Percentiles rank a stretch among this genome's conserved stretches.
Evolutionary conservation across 1,139 yeast species (phyloP).

Genomic region (Nakaseomyces kungkrabaensis): DNA sequence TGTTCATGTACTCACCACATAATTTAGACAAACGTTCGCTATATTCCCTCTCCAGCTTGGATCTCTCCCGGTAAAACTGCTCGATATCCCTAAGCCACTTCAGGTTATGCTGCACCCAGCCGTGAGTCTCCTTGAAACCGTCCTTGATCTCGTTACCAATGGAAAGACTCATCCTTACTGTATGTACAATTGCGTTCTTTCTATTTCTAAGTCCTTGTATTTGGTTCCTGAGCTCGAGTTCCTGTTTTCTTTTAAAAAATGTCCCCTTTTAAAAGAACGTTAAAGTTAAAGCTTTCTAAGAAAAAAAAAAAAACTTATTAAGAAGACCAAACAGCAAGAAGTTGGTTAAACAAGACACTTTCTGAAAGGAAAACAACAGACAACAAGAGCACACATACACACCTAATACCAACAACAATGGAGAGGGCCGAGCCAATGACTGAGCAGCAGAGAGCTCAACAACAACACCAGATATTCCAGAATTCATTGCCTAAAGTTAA

Average conservation of each 20-base stretch:
- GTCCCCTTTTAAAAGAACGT: no score
- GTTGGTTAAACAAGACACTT: no score
- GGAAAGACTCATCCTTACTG: slow-evolving; percentile 20
- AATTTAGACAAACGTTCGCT: slow-evolving; percentile 56
- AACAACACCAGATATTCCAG: slow-evolving; percentile 24
- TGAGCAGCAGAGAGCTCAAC: slow-evolving; percentile 21
- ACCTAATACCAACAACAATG: background rate
- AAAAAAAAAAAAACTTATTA: no score
- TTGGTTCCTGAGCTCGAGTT: no score
- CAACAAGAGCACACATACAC: no score
- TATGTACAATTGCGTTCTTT: no score
- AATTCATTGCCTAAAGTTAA: slow-evolving; percentile 27
- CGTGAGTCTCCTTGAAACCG: slow-evolving; percentile 62
- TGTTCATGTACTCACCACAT: slow-evolving; percentile 61
- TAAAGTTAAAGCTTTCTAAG: no score
- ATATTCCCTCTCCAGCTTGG: slow-evolving; percentile 75
- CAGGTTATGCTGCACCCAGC: slow-evolving; percentile 69
- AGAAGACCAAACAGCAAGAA: no score
- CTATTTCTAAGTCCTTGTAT: no score
- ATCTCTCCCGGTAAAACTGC: slow-evolving; percentile 73
- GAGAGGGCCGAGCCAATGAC: slow-evolving; percentile 9
- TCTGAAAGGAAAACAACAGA: no score
- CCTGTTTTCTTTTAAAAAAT: no score
- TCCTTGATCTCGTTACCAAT: slow-evolving; percentile 73
- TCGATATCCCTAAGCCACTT: slow-evolving; percentile 73